Conservation (phyloP, 805 yeast species). For the Kuraishia hungarica region DNA sequence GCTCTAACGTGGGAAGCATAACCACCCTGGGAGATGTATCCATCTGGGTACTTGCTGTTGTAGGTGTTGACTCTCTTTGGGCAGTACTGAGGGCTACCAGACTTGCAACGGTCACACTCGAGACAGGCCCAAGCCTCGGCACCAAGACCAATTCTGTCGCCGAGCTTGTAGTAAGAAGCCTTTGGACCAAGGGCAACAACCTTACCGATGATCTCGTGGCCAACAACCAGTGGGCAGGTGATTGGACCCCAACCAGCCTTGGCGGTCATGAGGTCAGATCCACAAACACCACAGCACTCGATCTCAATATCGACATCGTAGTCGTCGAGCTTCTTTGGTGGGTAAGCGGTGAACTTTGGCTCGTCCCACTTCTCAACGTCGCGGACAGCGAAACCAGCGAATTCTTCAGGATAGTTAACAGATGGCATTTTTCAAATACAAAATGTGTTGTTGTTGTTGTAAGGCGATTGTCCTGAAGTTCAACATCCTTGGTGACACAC, state of each 20-base stretch:
- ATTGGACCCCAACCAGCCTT: conserved; percentile 41
- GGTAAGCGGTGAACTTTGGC: conserved; percentile 41
- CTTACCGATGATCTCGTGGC: conserved; percentile 36
- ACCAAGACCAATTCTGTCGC: conserved; percentile 39
- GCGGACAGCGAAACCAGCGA: conserved; percentile 52
- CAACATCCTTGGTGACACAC: too few species aligned
- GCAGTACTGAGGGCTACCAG: conserved; percentile 38
- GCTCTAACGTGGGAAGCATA: conserved; percentile 39
- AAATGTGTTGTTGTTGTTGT: not conserved
- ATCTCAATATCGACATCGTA: conserved; percentile 48
- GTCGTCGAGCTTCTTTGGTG: conserved; percentile 36
- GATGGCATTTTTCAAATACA: not conserved
- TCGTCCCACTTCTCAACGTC: conserved; percentile 44
- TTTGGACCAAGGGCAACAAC: conserved; percentile 28
- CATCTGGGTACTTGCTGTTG: conserved; percentile 26
- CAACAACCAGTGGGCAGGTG: conserved; percentile 37
- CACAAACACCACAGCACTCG: conserved; percentile 62
- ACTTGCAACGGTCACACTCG: conserved; percentile 25
- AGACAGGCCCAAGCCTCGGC: conserved; percentile 32
- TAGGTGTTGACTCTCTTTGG: conserved; percentile 31
- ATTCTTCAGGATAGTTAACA: conserved; percentile 41
- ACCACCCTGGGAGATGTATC: conserved; percentile 32
- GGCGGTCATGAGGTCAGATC: conserved; percentile 48
- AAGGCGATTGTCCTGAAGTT: too few species aligned
- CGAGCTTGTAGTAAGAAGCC: conserved; percentile 26